Conservation (phyloP, 345 rosid genomes). For the Rhizophora mangle region DNA sequence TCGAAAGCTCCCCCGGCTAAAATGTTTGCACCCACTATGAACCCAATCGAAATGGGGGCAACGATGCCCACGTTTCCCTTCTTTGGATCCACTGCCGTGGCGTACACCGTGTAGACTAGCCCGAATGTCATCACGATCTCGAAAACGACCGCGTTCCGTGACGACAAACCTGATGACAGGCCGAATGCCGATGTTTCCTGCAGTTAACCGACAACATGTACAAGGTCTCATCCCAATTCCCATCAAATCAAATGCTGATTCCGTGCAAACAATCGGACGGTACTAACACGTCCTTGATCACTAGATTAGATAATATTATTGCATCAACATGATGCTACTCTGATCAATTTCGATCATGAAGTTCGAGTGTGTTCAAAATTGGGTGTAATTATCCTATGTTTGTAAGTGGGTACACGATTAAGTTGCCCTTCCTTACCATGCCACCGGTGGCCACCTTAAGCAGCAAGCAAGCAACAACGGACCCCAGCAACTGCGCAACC, state of each 20-base stretch:
- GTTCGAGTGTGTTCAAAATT: too few relatives aligned
- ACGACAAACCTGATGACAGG: constrained; percentile 23
- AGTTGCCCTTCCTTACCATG: constrained; percentile 6
- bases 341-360: too few relatives aligned
- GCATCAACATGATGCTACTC: too few relatives aligned
- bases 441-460: constrained; percentile 23
- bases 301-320: too few relatives aligned
- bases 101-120: constrained; percentile 25
- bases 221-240: too few relatives aligned
- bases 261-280: too few relatives aligned
- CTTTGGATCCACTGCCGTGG: constrained; percentile 27
- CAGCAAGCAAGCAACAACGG: constrained; percentile 26
- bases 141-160: constrained; percentile 19
- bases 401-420: too few relatives aligned
- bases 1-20: constrained; percentile 43
- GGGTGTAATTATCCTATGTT: too few relatives aligned
- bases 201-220: background rate
- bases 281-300: too few relatives aligned
- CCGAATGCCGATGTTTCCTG: constrained; percentile 41
- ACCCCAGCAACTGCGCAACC: constrained; percentile 25
- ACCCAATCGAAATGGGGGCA: constrained; percentile 40
- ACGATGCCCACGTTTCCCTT: constrained; percentile 27
- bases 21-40: constrained; percentile 43
- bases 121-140: constrained; percentile 30
- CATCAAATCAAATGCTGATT: too few relatives aligned